Conservation (phyloP, 352 stramenopile species). For the Globisporangium nagaii region DNA sequence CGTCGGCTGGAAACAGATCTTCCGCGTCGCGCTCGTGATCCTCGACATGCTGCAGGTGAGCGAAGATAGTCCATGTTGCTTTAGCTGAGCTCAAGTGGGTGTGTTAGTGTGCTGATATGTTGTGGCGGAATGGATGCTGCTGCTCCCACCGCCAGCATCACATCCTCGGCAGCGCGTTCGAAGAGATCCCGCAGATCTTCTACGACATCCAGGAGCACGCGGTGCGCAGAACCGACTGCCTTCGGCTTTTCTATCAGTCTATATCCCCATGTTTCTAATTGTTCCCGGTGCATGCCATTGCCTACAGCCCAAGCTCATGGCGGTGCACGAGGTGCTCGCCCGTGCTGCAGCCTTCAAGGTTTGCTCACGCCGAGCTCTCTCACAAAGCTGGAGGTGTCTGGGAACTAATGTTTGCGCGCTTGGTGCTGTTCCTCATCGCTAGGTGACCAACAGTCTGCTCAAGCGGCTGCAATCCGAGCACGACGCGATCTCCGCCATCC, state of each 20-base stretch:
- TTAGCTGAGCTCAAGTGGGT: neutral
- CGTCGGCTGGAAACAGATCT: constrained; percentile 68
- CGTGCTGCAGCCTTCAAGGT: constrained; percentile 5
- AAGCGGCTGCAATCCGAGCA: neutral
- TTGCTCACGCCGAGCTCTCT: neutral
- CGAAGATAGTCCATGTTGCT: constrained; percentile 17
- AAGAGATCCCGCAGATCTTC: constrained; percentile 71
- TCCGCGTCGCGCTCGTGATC: constrained; percentile 57
- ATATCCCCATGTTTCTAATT: too few species aligned
- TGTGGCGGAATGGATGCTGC: neutral
- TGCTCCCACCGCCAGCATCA: constrained; percentile 28
- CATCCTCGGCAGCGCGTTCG: constrained; percentile 55
- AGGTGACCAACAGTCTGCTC: constrained; percentile 1
- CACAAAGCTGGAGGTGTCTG: neutral
- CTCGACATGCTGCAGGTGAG: constrained; percentile 48
- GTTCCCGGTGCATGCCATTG: neutral
- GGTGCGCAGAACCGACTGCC: constrained; percentile 20
- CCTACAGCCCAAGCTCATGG: constrained; percentile 2
- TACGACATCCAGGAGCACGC: constrained; percentile 61
- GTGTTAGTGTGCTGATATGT: neutral
- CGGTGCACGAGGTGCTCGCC: neutral
- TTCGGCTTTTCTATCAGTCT: too few species aligned
- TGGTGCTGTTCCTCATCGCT: neutral
- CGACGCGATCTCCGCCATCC: neutral
- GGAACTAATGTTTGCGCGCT: neutral